A percentile compares a stretch with the other conserved stretches of the same genome.
Conservation (phyloP, 345 rosid genomes). For the Hibiscus tridactylites region DNA sequence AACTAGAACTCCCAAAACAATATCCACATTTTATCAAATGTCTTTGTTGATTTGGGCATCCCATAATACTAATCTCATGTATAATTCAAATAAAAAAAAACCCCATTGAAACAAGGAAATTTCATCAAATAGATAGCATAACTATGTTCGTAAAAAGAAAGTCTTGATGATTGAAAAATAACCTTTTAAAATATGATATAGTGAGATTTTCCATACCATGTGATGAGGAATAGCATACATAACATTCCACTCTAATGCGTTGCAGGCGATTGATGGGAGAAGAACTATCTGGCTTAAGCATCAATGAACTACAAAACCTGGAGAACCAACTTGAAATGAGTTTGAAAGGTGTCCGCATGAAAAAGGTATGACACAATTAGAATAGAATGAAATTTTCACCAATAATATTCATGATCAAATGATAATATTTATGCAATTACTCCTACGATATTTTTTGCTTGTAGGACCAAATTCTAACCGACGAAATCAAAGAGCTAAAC, state of each 20-base stretch:
- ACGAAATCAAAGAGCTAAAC: constrained; percentile 55
- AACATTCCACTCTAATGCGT: not conserved
- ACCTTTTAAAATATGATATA: not conserved
- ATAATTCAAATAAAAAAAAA: not conserved
- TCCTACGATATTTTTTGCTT: not conserved
- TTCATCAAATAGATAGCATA: not conserved
- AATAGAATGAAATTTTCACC: not conserved
- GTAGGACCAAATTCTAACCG: constrained; percentile 52
- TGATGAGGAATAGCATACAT: constrained; percentile 1
- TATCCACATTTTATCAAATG: not conserved
- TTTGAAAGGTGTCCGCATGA: constrained; percentile 50
- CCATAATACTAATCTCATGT: not conserved
- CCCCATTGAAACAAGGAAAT: not conserved
- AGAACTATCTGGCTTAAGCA: constrained; percentile 58
- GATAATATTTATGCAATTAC: not conserved
- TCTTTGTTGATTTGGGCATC: not conserved
- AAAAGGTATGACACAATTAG: constrained; percentile 38
- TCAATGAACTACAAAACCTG: constrained; percentile 53
- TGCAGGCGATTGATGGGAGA: constrained; percentile 78
- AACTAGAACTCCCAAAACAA: not conserved
- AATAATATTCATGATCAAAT: not conserved
- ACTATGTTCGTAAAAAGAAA: not conserved
- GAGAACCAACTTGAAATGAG: constrained; percentile 69
- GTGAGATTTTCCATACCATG: not conserved
- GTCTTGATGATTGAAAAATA: not conserved